Percentiles rank a stretch among this genome's conserved stretches.
Conservation (phyloP, 768 basidiomycete genomes). For the Cyclocybe aegerita region DNA sequence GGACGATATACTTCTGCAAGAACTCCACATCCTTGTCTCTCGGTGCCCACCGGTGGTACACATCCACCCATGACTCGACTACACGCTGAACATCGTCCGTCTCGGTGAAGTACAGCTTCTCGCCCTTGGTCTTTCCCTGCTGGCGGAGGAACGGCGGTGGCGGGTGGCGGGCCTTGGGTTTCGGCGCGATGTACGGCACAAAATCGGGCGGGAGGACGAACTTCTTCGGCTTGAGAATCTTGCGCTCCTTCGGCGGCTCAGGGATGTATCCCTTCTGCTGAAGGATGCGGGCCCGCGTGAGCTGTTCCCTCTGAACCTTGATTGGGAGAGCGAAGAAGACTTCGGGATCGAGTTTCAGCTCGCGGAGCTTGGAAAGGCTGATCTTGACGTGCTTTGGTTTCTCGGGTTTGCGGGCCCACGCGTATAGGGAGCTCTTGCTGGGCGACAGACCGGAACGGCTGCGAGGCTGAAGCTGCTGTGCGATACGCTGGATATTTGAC, state of each 20-base stretch:
- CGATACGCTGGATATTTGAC: constrained; percentile 55
- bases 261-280: constrained; percentile 41
- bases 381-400: constrained; percentile 39
- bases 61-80: constrained; percentile 75
- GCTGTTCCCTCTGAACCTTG: constrained; percentile 71
- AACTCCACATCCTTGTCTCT: constrained; percentile 73
- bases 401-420: constrained; percentile 29
- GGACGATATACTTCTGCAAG: constrained; percentile 70
- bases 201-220: constrained; percentile 37
- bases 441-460: constrained; percentile 39
- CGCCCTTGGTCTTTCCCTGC: constrained; percentile 53
- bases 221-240: constrained; percentile 55
- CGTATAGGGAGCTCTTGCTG: constrained; percentile 28
- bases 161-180: constrained; percentile 54
- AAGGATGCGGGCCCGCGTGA: constrained; percentile 56
- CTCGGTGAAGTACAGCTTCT: constrained; percentile 60
- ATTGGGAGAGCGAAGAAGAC: constrained; percentile 66
- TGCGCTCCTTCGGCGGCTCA: constrained; percentile 39
- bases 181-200: constrained; percentile 46
- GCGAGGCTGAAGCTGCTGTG: constrained; percentile 61
- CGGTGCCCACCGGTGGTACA: constrained; percentile 61
- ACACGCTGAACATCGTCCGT: constrained; percentile 71
- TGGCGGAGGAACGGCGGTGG: constrained; percentile 55
- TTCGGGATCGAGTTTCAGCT: constrained; percentile 71
- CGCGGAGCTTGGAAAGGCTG: constrained; percentile 54